Evolutionary conservation across 2,329 filamentous ascomycete genomes (phyloP).

Genomic region (Ophiostoma perfectum): DNA sequence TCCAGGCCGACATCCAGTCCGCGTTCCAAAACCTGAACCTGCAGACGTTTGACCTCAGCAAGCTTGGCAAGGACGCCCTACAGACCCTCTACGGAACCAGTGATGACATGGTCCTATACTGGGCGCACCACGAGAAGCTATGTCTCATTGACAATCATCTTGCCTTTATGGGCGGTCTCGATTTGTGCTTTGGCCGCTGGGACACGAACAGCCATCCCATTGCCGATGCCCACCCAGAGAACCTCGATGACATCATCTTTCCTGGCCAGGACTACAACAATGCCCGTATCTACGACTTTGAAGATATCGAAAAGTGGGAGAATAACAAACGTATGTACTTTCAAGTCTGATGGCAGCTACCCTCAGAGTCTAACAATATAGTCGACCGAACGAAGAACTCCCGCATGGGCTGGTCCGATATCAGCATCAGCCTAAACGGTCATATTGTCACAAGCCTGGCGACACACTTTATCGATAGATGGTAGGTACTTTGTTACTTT

Average conservation of each 20-base stretch:
- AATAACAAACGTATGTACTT: slow-evolving; percentile 63
- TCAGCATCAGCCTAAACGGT: slow-evolving; percentile 70
- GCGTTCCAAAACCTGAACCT: slow-evolving; percentile 46
- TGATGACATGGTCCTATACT: slow-evolving; percentile 78
- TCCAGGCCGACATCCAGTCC: slow-evolving; percentile 63
- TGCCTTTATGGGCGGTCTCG: slow-evolving; percentile 87
- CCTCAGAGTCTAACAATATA: slow-evolving; percentile 27
- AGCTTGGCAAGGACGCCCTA: slow-evolving; percentile 65
- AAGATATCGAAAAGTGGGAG: slow-evolving; percentile 70
- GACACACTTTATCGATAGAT: slow-evolving; percentile 76
- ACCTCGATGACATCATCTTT: slow-evolving; percentile 71
- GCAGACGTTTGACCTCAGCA: slow-evolving; percentile 51
- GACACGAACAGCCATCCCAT: slow-evolving; percentile 84
- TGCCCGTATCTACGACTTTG: slow-evolving; percentile 74
- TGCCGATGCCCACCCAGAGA: slow-evolving; percentile 72
- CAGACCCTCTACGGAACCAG: slow-evolving; percentile 76
- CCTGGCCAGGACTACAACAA: slow-evolving; percentile 94
- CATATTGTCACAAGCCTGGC: slow-evolving; percentile 69
- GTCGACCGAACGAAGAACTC: slow-evolving; percentile 72
- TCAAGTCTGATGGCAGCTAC: not conserved
- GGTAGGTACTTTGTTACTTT: slow-evolving; percentile 41
- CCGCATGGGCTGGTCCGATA: slow-evolving; percentile 90
- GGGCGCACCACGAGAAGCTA: slow-evolving; percentile 92
- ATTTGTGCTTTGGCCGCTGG: slow-evolving; percentile 83
- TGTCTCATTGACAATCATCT: slow-evolving; percentile 71